phyloP scores from a whole-genome alignment of 208 protist genomes.

The Angomonas ambiguus region DNA sequence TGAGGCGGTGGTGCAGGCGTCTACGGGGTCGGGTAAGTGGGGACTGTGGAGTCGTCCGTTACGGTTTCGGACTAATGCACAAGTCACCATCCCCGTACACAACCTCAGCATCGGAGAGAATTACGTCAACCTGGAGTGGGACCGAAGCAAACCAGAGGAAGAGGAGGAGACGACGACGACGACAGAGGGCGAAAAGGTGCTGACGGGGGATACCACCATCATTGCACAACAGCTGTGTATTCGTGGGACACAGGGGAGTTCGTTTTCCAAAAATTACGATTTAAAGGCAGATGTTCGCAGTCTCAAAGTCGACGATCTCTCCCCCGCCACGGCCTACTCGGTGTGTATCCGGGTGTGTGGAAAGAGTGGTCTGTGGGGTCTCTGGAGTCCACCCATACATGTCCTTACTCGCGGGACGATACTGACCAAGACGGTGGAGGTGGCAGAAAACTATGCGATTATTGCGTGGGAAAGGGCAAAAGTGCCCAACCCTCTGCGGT shows the following conservation, averaged over 20 bases:
- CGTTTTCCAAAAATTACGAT: slow-evolving; percentile 79
- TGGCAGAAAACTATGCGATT: slow-evolving; percentile 85
- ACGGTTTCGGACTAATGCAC: slow-evolving; percentile 84
- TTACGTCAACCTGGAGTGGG: slow-evolving; percentile 87
- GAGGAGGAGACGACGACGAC: neutral
- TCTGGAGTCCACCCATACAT: slow-evolving; percentile 77
- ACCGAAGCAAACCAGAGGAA: slow-evolving; percentile 42
- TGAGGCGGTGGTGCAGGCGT: slow-evolving; percentile 80
- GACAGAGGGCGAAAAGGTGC: slow-evolving; percentile 19
- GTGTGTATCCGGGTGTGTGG: slow-evolving; percentile 86
- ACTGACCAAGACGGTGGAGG: slow-evolving; percentile 74
- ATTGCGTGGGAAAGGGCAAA: slow-evolving; percentile 85
- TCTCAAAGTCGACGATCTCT: slow-evolving; percentile 84
- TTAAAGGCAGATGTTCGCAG: slow-evolving; percentile 74
- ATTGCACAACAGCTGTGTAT: slow-evolving; percentile 89
- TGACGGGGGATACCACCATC: slow-evolving; percentile 75
- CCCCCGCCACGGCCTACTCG: slow-evolving; percentile 79
- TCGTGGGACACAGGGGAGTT: slow-evolving; percentile 58
- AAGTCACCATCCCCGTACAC: slow-evolving; percentile 82
- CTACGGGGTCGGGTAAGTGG: slow-evolving; percentile 76
- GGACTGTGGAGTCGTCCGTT: slow-evolving; percentile 84
- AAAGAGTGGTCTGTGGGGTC: slow-evolving; percentile 80
- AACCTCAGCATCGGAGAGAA: slow-evolving; percentile 91
- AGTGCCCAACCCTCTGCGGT: slow-evolving; percentile 71
- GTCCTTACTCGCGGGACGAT: slow-evolving; percentile 88